A percentile compares a stretch with the other conserved stretches of the same genome.
Conservation (phyloP, 208 protist species). For the Crithidia sp. region DNA sequence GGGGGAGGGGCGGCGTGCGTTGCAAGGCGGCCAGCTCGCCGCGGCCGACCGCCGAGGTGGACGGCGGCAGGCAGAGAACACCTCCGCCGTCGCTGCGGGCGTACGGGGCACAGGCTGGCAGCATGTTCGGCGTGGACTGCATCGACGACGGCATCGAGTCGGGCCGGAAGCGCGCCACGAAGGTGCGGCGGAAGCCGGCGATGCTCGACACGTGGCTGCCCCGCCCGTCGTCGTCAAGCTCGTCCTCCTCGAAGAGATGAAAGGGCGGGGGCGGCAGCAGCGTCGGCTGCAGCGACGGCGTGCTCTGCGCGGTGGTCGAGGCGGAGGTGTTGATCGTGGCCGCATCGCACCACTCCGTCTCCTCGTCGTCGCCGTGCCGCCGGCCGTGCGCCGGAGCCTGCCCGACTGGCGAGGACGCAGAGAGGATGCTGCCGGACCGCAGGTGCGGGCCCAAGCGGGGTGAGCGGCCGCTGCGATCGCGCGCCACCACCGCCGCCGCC, state of each 20-base stretch:
- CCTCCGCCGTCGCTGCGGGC: conserved; percentile 34
- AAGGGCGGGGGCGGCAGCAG: conserved; percentile 26
- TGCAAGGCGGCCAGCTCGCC: conserved; percentile 3
- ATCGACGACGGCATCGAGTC: conserved; percentile 33
- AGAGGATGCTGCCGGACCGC: conserved; percentile 5
- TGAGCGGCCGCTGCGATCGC: background rate
- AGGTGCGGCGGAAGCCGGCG: conserved; percentile 21
- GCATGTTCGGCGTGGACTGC: conserved; percentile 37
- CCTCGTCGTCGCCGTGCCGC: conserved; percentile 25
- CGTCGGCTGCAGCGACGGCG: conserved; percentile 31
- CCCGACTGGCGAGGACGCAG: background rate
- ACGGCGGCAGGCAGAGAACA: conserved; percentile 29
- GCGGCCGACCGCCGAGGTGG: conserved; percentile 23
- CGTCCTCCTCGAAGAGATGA: conserved; percentile 37
- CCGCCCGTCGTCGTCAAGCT: conserved; percentile 29
- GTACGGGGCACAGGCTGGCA: conserved; percentile 23
- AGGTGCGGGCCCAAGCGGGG: conserved; percentile 4
- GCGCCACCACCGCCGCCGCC: background rate
- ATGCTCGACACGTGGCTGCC: conserved; percentile 10
- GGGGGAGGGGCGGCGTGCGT: background rate
- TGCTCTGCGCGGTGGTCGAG: conserved; percentile 33
- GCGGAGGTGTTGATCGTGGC: conserved; percentile 24
- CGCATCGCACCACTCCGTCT: conserved; percentile 35
- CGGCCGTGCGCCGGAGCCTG: background rate
- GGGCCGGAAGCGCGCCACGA: conserved; percentile 25